These are phyloP conservation scores for Chlamydomonas sp. DNA, from an alignment of 139 green algal genomes.

Conservation along the genomic window DNA sequence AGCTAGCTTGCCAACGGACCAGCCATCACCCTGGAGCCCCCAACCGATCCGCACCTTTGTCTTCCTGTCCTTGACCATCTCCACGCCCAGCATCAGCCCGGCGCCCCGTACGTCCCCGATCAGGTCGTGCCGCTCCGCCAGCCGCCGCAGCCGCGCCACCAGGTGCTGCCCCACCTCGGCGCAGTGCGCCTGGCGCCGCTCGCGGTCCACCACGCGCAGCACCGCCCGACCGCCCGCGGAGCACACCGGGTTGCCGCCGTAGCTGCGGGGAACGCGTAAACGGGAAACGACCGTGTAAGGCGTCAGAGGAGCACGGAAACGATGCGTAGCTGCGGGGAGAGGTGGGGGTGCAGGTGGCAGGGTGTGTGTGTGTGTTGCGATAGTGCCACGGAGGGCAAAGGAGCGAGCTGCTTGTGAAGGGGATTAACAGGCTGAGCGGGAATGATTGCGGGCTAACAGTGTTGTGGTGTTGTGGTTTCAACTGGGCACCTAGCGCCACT, in stretches of 20 bases:
- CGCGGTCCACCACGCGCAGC: slow-evolving; percentile 84
- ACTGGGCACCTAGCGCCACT: no score
- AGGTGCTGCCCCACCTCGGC: slow-evolving; percentile 63
- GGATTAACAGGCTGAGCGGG: no score
- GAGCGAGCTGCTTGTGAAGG: no score
- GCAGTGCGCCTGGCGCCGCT: slow-evolving; percentile 79
- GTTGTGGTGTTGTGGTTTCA: no score
- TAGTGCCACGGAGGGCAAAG: no score
- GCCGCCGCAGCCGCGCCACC: slow-evolving; percentile 52
- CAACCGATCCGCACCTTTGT: slow-evolving; percentile 76
- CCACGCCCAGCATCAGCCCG: slow-evolving; percentile 96
- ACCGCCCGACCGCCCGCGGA: slow-evolving; percentile 90
- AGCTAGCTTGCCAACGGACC: background rate
- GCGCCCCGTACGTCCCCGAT: slow-evolving; percentile 94
- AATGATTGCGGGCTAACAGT: no score
- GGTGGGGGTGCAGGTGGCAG: background rate
- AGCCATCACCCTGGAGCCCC: background rate
- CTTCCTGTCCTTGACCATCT: slow-evolving; percentile 91
- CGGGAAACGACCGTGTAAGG: no score
- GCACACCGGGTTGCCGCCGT: slow-evolving; percentile 95
- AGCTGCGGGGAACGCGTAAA: slow-evolving; percentile 51
- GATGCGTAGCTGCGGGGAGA: slow-evolving; percentile 67
- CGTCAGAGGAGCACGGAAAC: no score
- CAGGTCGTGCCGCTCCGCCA: slow-evolving; percentile 84
- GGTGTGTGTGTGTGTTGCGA: background rate